A percentile compares a stretch with the other conserved stretches of the same genome.
These are phyloP conservation scores for Carpinus fangiana DNA, from an alignment of 306 rosid species.

Conservation along the genomic window DNA sequence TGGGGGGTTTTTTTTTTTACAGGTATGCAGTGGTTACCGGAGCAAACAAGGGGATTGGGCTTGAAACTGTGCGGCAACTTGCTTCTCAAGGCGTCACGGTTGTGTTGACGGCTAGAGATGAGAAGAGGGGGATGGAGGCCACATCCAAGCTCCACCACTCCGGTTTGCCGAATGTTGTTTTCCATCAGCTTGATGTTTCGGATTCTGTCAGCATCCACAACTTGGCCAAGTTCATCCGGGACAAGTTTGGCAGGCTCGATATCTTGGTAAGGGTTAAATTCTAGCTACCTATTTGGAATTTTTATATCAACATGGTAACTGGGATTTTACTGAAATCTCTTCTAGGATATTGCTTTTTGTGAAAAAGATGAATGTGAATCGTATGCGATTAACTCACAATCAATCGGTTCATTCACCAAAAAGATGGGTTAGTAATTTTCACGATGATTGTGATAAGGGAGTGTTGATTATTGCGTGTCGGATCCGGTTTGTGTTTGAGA, in stretches of 20 bases:
- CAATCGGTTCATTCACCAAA: neutral
- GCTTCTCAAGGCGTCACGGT: slow-evolving; percentile 42
- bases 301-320: neutral
- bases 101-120: slow-evolving; percentile 55
- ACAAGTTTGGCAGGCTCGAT: slow-evolving; percentile 51
- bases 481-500: too few species aligned
- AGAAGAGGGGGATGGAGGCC: slow-evolving; percentile 44
- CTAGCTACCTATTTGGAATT: neutral
- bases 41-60: slow-evolving; percentile 58
- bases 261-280: slow-evolving; percentile 40
- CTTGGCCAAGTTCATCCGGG: slow-evolving; percentile 37
- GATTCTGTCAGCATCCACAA: slow-evolving; percentile 39
- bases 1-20: too few species aligned
- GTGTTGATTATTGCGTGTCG: neutral
- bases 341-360: neutral
- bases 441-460: neutral
- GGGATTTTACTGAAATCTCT: neutral
- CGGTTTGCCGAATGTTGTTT: slow-evolving; percentile 41
- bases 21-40: slow-evolving; percentile 59
- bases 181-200: slow-evolving; percentile 56
- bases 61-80: slow-evolving; percentile 48
- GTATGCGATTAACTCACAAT: neutral
- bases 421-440: neutral
- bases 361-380: too few species aligned
- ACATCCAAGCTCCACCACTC: slow-evolving; percentile 33